Conservation (phyloP, 192 early-diverging fungal species). For the Chytriomyces confervae region DNA sequence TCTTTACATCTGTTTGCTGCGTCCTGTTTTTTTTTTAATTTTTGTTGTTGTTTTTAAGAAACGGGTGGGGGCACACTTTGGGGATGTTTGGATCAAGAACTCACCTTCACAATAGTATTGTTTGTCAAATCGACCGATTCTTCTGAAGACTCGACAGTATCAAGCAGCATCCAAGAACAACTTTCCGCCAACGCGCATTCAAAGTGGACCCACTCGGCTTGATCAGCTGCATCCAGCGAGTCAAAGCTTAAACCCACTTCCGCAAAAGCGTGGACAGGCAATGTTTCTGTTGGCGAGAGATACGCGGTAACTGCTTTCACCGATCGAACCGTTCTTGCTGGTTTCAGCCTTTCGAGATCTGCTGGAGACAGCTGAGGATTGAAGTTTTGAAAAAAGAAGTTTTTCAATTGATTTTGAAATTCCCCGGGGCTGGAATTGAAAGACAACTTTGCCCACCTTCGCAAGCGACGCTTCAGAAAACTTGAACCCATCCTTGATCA, state of each 20-base stretch:
- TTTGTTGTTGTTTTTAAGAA: no score
- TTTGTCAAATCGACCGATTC: not conserved
- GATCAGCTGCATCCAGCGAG: not conserved
- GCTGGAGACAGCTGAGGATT: not conserved
- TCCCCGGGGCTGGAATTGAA: no score
- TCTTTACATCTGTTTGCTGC: not conserved
- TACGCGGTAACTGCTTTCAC: not conserved
- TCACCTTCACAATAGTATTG: not conserved
- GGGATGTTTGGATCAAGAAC: no score
- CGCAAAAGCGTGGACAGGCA: not conserved
- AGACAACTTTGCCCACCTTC: no score
- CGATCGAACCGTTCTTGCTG: not conserved
- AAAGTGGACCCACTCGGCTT: not conserved
- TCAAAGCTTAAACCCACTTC: no score
- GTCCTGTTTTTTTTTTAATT: not conserved
- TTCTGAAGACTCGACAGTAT: not conserved
- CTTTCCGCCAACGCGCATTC: not conserved
- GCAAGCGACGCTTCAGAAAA: not conserved
- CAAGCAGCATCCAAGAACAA: not conserved
- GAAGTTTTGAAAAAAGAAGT: no score
- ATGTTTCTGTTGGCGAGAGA: not conserved
- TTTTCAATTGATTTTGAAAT: no score
- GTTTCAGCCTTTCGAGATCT: not conserved
- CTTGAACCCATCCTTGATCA: not conserved
- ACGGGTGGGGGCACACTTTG: no score